These are phyloP conservation scores for Phaeosphaeriaceae sp. DNA, from an alignment of 2,329 filamentous ascomycete genomes.

Conservation along the genomic window DNA sequence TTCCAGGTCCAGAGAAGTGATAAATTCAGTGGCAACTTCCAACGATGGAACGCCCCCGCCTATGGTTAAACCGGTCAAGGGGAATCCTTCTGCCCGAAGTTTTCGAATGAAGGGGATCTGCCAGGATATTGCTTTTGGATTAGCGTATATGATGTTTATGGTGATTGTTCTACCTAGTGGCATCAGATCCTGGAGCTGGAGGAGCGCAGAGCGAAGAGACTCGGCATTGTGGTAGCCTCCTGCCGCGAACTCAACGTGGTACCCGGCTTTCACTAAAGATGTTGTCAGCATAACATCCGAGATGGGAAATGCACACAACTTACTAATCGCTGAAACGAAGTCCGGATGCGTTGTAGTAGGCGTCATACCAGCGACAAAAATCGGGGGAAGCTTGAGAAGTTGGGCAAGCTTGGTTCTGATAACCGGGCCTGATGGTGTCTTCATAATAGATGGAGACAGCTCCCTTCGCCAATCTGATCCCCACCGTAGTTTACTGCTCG, in stretches of 20 bases:
- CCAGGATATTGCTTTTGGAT: conserved; percentile 88
- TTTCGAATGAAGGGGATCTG: conserved; percentile 82
- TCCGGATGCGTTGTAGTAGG: conserved; percentile 88
- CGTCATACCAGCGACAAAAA: conserved; percentile 95
- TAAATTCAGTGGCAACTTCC: conserved; percentile 92
- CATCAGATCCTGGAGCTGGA: conserved; percentile 83
- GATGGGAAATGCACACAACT: no score
- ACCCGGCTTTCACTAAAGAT: conserved; percentile 77
- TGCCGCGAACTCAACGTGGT: conserved; percentile 88
- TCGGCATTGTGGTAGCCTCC: conserved; percentile 87
- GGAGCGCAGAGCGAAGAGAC: conserved; percentile 80
- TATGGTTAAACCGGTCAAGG: conserved; percentile 90
- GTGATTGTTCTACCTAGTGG: conserved; percentile 86
- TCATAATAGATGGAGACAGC: conserved; percentile 13
- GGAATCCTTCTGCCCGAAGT: conserved; percentile 84
- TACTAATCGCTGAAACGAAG: conserved; percentile 81
- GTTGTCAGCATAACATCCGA: no score
- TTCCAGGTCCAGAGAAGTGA: conserved; percentile 80
- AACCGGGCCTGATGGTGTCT: conserved; percentile 12
- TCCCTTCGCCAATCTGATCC: conserved; percentile 19
- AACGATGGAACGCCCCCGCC: conserved; percentile 93
- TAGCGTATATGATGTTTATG: conserved; percentile 90
- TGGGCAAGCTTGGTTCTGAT: conserved; percentile 70
- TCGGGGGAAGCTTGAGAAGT: conserved; percentile 80
- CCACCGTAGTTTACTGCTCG: conserved; percentile 2